phyloP scores from a whole-genome alignment of 2,329 filamentous ascomycete species.

The Fusarium drepaniforme region DNA sequence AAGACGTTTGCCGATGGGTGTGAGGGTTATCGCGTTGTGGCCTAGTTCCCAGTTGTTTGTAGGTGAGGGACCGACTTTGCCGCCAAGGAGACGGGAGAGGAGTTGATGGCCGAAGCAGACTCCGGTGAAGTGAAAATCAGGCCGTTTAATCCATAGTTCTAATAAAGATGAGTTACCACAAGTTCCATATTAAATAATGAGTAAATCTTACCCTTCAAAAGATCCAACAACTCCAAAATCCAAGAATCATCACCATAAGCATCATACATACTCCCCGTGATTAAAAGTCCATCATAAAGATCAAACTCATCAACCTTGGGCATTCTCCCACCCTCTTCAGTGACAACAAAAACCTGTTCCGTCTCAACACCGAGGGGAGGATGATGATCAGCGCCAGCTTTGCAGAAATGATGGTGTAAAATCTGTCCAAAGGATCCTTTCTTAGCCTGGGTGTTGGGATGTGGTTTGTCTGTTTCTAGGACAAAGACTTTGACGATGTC shows the following conservation, averaged over 20 bases:
- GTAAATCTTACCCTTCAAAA: constrained; percentile 56
- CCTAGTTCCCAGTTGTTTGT: constrained; percentile 79
- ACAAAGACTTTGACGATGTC: constrained; percentile 59
- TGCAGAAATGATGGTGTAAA: constrained; percentile 62
- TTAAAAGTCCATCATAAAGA: constrained; percentile 77
- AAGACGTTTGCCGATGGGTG: constrained; percentile 73
- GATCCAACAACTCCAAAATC: constrained; percentile 77
- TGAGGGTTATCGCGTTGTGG: constrained; percentile 74
- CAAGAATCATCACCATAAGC: constrained; percentile 78
- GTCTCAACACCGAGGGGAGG: constrained; percentile 68
- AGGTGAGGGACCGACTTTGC: constrained; percentile 73
- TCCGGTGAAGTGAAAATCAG: constrained; percentile 72
- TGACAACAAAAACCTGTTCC: constrained; percentile 66
- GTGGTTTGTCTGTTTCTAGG: constrained; percentile 69
- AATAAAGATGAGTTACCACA: neutral
- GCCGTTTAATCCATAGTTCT: constrained; percentile 63
- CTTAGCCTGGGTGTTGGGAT: constrained; percentile 61
- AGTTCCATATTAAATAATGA: neutral
- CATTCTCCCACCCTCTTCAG: constrained; percentile 60
- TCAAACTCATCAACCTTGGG: constrained; percentile 65
- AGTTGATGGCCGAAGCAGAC: constrained; percentile 89
- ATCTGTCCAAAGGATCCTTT: constrained; percentile 68
- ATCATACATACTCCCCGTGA: constrained; percentile 78
- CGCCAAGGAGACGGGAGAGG: constrained; percentile 76
- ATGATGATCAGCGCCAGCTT: constrained; percentile 63